A percentile compares a stretch with the other conserved stretches of the same genome.
phyloP scores from a whole-genome alignment of 495 filamentous ascomycete genomes.

The Neurospora sp. region DNA sequence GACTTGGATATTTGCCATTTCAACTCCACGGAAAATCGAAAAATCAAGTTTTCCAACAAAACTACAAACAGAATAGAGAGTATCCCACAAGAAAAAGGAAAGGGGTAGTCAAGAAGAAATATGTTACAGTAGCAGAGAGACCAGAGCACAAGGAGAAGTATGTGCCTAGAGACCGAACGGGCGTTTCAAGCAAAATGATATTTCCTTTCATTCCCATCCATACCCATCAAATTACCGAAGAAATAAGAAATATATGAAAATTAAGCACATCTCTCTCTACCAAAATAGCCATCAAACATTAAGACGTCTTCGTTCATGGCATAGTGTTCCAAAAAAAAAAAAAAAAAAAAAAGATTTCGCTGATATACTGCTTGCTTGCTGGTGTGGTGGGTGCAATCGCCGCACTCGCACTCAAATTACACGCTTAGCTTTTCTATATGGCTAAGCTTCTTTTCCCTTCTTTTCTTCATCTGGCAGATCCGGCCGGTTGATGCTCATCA shows the following conservation, averaged over 20 bases:
- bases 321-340: neutral
- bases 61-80: neutral
- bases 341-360: neutral
- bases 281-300: neutral
- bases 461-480: neutral
- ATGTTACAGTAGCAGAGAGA: neutral
- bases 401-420: neutral
- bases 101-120: neutral
- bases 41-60: neutral
- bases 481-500: slow-evolving; percentile 1
- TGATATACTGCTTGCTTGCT: neutral
- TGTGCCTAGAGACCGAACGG: neutral
- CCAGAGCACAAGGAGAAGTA: neutral
- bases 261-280: slow-evolving; percentile 1
- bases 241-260: neutral
- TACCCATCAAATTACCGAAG: neutral
- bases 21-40: neutral
- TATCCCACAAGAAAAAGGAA: neutral
- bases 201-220: neutral
- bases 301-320: neutral
- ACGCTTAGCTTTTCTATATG: neutral
- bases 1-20: neutral
- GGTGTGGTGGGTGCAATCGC: neutral
- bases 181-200: neutral
- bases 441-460: neutral